Conservation (phyloP, 495 filamentous ascomycete genomes). For the Polyplosphaeria fusca region DNA sequence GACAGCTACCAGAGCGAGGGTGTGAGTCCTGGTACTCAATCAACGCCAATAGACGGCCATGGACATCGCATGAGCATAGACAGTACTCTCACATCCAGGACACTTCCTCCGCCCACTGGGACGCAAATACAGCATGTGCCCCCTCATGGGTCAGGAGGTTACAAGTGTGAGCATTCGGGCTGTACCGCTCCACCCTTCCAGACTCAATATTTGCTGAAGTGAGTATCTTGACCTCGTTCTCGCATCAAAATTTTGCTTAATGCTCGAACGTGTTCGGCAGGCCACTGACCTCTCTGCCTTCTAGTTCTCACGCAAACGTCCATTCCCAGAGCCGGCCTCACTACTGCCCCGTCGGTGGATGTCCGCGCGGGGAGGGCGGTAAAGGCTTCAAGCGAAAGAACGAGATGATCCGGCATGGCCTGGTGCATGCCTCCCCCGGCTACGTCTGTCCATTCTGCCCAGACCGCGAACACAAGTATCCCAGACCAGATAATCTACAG, state of each 20-base stretch:
- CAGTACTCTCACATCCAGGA: conserved; percentile 25
- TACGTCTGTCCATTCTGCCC: conserved; percentile 98
- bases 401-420: conserved; percentile 96
- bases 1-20: conserved; percentile 39
- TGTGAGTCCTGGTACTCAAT: conserved; percentile 35
- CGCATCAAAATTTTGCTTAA: too few species aligned
- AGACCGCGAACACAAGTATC: conserved; percentile 94
- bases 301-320: conserved; percentile 94
- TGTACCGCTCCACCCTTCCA: conserved; percentile 87
- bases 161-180: conserved; percentile 64
- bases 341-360: conserved; percentile 81
- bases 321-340: conserved; percentile 88
- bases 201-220: conserved; percentile 83
- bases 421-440: conserved; percentile 92
- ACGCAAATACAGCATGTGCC: conserved; percentile 33
- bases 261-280: too few species aligned
- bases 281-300: background rate
- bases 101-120: conserved; percentile 34
- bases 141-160: conserved; percentile 41
- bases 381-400: conserved; percentile 99
- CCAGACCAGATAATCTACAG: conserved; percentile 94
- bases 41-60: conserved; percentile 32
- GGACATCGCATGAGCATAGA: conserved; percentile 34
- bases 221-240: too few species aligned
- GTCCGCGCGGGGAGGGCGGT: conserved; percentile 74